Percentiles rank a stretch among this genome's conserved stretches.
Conservation (phyloP, 2,329 filamentous ascomycete genomes). For the Pseudogymnoascus sp. region DNA sequence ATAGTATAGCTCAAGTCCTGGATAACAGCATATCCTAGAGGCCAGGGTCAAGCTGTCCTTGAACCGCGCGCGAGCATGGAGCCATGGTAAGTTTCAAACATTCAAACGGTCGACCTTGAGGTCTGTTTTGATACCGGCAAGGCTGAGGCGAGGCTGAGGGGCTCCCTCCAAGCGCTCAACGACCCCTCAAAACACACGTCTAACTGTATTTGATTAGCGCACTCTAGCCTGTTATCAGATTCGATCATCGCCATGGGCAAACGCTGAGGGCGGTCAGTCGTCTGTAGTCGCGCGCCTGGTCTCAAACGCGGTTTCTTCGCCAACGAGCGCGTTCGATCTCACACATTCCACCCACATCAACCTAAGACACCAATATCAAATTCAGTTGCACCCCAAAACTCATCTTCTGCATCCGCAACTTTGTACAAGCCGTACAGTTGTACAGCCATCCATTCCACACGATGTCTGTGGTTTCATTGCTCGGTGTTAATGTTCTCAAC, state of each 20-base stretch:
- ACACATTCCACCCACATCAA: constrained; percentile 10
- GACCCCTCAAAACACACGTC: background rate
- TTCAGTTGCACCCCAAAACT: constrained; percentile 15
- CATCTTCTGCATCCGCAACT: constrained; percentile 17
- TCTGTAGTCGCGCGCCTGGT: constrained; percentile 4
- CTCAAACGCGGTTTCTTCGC: constrained; percentile 9
- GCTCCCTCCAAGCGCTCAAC: background rate
- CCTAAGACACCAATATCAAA: constrained; percentile 15
- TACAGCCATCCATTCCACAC: constrained; percentile 26
- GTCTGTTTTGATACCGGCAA: background rate
- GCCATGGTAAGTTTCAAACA: background rate
- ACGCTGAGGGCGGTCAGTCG: background rate
- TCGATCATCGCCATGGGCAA: constrained; percentile 1
- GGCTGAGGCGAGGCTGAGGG: background rate
- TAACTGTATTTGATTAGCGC: constrained; percentile 1
- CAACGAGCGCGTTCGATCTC: constrained; percentile 9
- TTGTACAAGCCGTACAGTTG: background rate
- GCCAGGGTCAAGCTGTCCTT: background rate
- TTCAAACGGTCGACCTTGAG: background rate
- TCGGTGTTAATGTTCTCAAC: constrained; percentile 93
- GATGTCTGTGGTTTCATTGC: constrained; percentile 94
- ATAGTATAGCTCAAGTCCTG: background rate
- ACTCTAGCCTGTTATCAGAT: background rate
- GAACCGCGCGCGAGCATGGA: background rate
- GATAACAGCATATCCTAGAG: background rate